Percentiles rank a stretch among this genome's conserved stretches.
Conservation (phyloP, 768 basidiomycete genomes). For the Lactifluus subvellereus region DNA sequence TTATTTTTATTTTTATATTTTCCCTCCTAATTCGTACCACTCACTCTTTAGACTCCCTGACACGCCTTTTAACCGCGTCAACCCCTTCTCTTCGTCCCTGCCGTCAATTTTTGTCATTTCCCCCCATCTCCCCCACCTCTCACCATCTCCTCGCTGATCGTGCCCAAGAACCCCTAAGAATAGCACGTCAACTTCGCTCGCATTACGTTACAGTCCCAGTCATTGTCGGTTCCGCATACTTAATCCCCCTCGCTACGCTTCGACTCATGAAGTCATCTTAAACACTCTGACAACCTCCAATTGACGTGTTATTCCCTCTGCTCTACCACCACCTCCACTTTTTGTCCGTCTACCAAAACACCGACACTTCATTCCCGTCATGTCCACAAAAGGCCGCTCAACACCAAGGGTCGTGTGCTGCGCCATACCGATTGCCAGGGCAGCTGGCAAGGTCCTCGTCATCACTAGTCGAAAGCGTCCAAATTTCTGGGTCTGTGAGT, state of each 20-base stretch:
- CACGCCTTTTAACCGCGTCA: not conserved
- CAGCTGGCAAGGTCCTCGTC: conserved; percentile 72
- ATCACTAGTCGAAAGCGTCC: conserved; percentile 80
- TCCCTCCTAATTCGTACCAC: not conserved
- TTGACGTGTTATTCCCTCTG: not conserved
- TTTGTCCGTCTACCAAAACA: conserved; percentile 4
- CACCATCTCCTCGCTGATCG: too few relatives aligned
- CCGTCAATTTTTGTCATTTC: conserved; percentile 1
- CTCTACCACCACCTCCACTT: not conserved
- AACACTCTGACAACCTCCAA: conserved; percentile 10
- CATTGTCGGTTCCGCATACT: conserved; percentile 11
- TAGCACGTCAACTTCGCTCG: not conserved
- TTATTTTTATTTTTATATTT: not conserved
- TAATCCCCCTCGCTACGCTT: not conserved
- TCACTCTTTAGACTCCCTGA: not conserved
- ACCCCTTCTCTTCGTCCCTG: not conserved
- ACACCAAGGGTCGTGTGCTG: conserved; percentile 86
- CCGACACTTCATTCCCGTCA: conserved; percentile 4
- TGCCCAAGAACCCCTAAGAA: not conserved
- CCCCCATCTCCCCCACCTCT: conserved; percentile 3
- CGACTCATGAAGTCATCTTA: conserved; percentile 24
- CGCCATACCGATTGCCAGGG: conserved; percentile 75
- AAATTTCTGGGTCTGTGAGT: conserved; percentile 87
- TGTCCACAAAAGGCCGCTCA: conserved; percentile 62
- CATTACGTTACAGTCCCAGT: conserved; percentile 16